Evolutionary conservation across 2,329 filamentous ascomycete genomes (phyloP), one percentile per base, ranked within the genome.

Genomic region (Ophidiomyces ophidiicola): DNA sequence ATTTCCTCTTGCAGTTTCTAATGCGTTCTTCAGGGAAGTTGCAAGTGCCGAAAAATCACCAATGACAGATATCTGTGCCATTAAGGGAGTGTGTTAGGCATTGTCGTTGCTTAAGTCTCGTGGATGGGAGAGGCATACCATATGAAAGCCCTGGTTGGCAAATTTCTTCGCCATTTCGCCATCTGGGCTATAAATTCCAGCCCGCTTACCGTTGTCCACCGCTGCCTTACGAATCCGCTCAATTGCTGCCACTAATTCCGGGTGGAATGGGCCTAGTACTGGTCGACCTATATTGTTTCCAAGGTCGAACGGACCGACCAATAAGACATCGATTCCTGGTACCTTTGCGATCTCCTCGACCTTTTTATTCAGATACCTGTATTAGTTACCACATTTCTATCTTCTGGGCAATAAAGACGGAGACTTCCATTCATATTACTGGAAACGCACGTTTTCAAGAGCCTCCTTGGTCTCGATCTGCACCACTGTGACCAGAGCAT

Each of bases 261-360:
- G 60, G 31, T 67, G 62, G 55, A 72, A 69, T 3, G 54, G 58
- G 4, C 60, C 60, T 2, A 58, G 56, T 1, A 69, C 44, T 10
- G 73, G 68, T 39, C 68, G 61, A 2, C 70, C 71, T 35, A 74
- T 72, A 37, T 70, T 72, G 49, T 74, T 75, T 15, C 72, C 71
- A 1, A 74, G 56, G 54, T 74, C 71, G 53, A 68, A 72, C 2
- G 70, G 71, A 0, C 71, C 70, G 37, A 73, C 63, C 18, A 74
- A 61, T 4, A 74, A 53, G 17, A 69, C 66, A 43, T 73, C 69
- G 5, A 73, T 63, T 1, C 70, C 70, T 1, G 64, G 62, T 3
- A 72, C 59, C 6, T 64, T 62, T 7, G 70, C 70, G 39, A 73
- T 73, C 38, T 66, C 67, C 18, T 64, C 59, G 11, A 67, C 60